These are phyloP conservation scores for Cenchrus americanus DNA, from an alignment of 176 grass and related monocot genomes.

Conservation along the genomic window DNA sequence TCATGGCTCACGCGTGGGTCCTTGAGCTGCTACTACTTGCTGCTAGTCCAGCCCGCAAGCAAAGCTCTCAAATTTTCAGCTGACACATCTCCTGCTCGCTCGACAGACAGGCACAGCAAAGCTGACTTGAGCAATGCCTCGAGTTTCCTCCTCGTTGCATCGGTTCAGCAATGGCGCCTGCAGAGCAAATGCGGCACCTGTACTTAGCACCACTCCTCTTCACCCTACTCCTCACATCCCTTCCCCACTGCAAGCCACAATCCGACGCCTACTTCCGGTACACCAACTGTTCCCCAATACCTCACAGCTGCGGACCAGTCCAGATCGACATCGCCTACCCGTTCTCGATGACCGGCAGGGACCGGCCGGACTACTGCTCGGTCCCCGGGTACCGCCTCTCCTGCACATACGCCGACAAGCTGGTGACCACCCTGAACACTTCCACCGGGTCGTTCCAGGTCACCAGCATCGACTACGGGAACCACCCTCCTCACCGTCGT, in stretches of 20 bases:
- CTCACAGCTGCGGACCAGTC: neutral
- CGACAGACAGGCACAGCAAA: too few species aligned
- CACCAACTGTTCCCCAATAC: constrained; percentile 23
- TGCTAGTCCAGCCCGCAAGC: too few species aligned
- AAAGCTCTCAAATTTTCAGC: too few species aligned
- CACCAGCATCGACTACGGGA: constrained; percentile 6
- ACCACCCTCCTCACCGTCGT: constrained; percentile 30
- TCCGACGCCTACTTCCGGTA: constrained; percentile 20
- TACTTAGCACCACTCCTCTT: neutral
- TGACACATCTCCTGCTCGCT: too few species aligned
- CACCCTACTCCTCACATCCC: neutral
- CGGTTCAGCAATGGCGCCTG: neutral
- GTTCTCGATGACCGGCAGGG: neutral
- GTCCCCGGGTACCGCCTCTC: constrained; percentile 25
- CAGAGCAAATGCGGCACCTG: neutral
- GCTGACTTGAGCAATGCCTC: too few species aligned
- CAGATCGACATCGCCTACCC: constrained; percentile 32
- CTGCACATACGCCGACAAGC: neutral
- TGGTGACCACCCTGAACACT: constrained; percentile 7
- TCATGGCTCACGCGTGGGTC: too few species aligned
- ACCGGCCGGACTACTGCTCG: constrained; percentile 51
- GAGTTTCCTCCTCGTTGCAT: neutral
- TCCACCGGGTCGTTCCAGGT: neutral
- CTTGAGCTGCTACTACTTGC: too few species aligned
- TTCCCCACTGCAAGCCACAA: constrained; percentile 2